phyloP scores from a whole-genome alignment of 768 basidiomycete species.

The Termitomyces sp. region DNA sequence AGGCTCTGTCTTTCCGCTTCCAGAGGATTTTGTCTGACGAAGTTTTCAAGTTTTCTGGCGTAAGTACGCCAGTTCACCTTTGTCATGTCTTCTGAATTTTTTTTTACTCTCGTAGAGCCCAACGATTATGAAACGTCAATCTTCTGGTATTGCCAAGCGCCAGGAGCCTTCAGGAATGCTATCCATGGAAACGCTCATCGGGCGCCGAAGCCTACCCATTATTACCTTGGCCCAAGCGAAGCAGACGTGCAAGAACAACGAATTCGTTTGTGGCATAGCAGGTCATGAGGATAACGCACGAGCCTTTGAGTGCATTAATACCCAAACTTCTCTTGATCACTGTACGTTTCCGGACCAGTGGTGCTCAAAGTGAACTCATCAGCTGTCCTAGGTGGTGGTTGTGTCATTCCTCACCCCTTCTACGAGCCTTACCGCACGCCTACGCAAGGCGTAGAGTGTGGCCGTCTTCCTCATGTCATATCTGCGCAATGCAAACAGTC shows the following conservation, averaged over 20 bases:
- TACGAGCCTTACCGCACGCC: constrained; percentile 16
- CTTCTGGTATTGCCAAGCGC: neutral
- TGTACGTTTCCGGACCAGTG: neutral
- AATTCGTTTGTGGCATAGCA: constrained; percentile 15
- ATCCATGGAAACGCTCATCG: neutral
- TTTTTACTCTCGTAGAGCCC: neutral
- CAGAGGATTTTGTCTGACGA: neutral
- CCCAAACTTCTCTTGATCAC: neutral
- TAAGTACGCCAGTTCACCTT: neutral
- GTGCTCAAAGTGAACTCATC: neutral
- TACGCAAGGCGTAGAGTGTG: constrained; percentile 20
- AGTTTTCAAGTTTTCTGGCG: neutral
- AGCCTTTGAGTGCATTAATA: constrained; percentile 16
- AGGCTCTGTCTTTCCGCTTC: neutral
- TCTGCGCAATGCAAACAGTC: neutral
- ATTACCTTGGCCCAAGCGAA: constrained; percentile 13
- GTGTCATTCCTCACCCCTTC: constrained; percentile 13
- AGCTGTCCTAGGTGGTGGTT: constrained; percentile 15
- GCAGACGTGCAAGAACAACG: constrained; percentile 10
- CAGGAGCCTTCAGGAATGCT: neutral
- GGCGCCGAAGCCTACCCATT: constrained; percentile 8
- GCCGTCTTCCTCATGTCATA: constrained; percentile 5
- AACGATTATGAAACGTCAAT: neutral
- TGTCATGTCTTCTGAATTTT: neutral
- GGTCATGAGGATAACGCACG: constrained; percentile 5